phyloP scores from a whole-genome alignment of 23 red algal species.

The Gracilaria gracilis region DNA sequence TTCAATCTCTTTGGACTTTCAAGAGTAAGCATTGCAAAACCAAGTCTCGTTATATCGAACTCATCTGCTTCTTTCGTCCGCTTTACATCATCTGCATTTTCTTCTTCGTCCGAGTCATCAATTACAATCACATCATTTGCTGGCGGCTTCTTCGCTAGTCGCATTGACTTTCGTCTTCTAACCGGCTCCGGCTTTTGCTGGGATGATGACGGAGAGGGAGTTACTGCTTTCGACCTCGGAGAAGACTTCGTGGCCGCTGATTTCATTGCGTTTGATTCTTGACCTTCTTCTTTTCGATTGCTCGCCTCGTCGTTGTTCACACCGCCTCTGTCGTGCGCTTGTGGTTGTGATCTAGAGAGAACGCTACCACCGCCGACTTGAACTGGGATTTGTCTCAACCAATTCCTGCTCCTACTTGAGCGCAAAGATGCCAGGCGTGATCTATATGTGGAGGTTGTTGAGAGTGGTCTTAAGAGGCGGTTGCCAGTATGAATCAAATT shows the following conservation, averaged over 20 bases:
- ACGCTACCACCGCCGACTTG: conserved; percentile 5
- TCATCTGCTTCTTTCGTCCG: neutral
- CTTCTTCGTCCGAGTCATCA: conserved; percentile 5
- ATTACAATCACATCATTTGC: conserved; percentile 12
- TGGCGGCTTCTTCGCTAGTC: neutral
- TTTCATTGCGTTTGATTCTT: neutral
- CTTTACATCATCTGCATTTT: neutral
- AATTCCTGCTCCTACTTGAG: neutral
- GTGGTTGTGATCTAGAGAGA: neutral
- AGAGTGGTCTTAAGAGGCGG: neutral
- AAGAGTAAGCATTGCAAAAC: conserved; percentile 1
- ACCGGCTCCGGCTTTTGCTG: neutral
- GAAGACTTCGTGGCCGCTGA: neutral
- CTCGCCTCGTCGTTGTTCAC: neutral
- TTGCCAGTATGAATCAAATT: neutral
- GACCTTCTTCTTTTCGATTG: neutral
- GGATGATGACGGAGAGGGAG: neutral
- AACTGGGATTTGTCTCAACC: neutral
- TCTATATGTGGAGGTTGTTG: neutral
- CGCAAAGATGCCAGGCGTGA: neutral
- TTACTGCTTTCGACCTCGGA: neutral
- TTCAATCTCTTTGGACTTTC: neutral
- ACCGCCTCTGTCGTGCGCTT: neutral
- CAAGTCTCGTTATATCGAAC: neutral
- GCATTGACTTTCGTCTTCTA: neutral